These are phyloP conservation scores for Arachis stenosperma DNA, from an alignment of 306 rosid genomes.

Conservation along the genomic window DNA sequence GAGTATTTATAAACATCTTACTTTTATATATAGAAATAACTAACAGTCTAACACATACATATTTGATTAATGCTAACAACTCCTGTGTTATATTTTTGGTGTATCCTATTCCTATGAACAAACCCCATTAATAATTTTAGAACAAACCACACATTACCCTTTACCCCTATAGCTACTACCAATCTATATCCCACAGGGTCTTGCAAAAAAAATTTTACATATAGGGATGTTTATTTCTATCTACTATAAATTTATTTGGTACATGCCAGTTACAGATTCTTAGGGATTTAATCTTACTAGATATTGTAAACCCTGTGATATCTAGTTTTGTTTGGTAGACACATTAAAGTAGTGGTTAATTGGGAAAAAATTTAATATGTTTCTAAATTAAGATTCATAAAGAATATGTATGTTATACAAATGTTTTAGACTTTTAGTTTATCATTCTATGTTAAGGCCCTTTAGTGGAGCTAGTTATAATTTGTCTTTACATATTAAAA, in stretches of 20 bases:
- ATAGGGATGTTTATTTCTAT: constrained; percentile 11
- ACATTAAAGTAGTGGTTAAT: neutral
- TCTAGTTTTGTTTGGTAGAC: constrained; percentile 1
- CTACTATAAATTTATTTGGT: constrained; percentile 18
- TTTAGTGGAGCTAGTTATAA: neutral
- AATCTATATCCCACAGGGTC: neutral
- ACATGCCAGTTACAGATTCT: constrained; percentile 5
- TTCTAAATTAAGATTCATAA: constrained; percentile 2
- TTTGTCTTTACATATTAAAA: constrained; percentile 11
- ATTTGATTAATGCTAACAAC: constrained; percentile 23
- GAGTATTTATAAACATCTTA: no score
- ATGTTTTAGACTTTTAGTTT: constrained; percentile 2
- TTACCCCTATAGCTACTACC: neutral
- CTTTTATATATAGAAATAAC: no score
- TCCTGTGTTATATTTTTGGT: constrained; percentile 15
- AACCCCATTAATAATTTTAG: neutral
- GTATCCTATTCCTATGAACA: constrained; percentile 4
- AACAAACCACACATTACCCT: neutral
- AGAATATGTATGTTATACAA: neutral
- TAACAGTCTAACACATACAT: no score
- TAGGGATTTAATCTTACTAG: neutral
- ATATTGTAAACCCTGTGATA: neutral
- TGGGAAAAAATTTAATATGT: neutral
- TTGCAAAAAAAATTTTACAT: neutral
- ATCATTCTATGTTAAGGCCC: neutral